Evolutionary conservation across 371 early-diverging fungal species (phyloP).

Genomic region (Mortierella sp.): DNA sequence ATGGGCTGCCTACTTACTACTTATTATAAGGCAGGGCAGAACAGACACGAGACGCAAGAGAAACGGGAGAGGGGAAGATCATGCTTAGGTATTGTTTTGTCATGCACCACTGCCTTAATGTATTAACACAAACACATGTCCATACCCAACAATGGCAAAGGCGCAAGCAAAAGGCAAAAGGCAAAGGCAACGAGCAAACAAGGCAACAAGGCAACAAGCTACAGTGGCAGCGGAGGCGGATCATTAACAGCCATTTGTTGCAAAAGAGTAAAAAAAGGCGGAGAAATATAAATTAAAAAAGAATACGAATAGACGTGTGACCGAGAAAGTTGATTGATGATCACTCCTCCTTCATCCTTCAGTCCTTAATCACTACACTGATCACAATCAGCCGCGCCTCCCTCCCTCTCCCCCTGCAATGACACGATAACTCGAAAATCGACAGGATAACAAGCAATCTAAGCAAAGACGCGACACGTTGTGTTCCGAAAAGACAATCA

Average conservation of each 20-base stretch:
- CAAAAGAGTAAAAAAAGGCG: background rate
- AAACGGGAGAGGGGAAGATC: background rate
- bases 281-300: background rate
- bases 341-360: background rate
- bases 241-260: background rate
- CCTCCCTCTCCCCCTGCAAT: no score
- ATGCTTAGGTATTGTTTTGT: conserved; percentile 1
- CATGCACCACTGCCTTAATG: background rate
- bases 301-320: background rate
- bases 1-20: background rate
- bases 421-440: no score
- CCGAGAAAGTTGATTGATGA: conserved; percentile 2
- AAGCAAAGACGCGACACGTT: no score
- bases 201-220: background rate
- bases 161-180: background rate
- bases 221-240: no score
- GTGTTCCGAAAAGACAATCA: no score
- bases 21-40: background rate
- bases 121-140: conserved; percentile 11
- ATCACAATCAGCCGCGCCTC: background rate
- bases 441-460: no score
- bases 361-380: background rate
- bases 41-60: background rate
- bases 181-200: background rate
- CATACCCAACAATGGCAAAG: background rate